A percentile compares a stretch with the other conserved stretches of the same genome.
These are phyloP conservation scores for Pleurotus eryngii DNA, from an alignment of 768 basidiomycete genomes.

Conservation along the genomic window DNA sequence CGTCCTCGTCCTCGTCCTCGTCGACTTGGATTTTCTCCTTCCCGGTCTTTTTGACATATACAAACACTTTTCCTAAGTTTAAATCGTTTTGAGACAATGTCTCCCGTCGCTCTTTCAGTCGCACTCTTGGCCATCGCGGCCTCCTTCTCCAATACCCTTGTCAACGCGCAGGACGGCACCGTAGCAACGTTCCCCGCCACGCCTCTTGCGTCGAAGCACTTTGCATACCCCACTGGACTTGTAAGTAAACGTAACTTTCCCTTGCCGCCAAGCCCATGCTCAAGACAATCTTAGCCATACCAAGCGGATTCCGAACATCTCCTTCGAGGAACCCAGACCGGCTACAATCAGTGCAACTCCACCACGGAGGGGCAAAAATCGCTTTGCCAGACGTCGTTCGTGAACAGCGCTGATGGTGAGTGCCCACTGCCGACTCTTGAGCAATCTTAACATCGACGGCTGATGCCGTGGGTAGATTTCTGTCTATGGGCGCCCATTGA, in stretches of 20 bases:
- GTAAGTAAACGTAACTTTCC: slow-evolving; percentile 24
- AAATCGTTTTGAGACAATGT: slow-evolving; percentile 28
- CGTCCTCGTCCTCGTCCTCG: not conserved
- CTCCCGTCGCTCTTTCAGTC: slow-evolving; percentile 40
- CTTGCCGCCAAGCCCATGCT: not conserved
- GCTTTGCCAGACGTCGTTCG: slow-evolving; percentile 52
- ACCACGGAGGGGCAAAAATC: slow-evolving; percentile 54
- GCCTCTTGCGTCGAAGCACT: slow-evolving; percentile 45
- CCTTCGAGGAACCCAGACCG: slow-evolving; percentile 52
- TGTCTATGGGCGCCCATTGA: slow-evolving; percentile 62
- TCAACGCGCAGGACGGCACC: slow-evolving; percentile 23
- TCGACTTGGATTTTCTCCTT: not conserved
- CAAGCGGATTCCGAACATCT: slow-evolving; percentile 41
- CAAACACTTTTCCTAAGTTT: not conserved
- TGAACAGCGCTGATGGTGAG: slow-evolving; percentile 52
- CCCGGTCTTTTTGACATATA: not conserved
- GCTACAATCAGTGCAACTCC: slow-evolving; percentile 59
- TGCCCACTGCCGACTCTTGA: not conserved
- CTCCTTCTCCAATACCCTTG: slow-evolving; percentile 23
- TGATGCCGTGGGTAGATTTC: slow-evolving; percentile 52
- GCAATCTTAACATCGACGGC: too few relatives aligned
- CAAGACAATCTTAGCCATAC: slow-evolving; percentile 40
- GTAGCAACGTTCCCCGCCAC: slow-evolving; percentile 36
- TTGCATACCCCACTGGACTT: slow-evolving; percentile 39
- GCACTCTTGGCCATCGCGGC: slow-evolving; percentile 28